Evolutionary conservation across 169 alveolate species (phyloP).

Genomic region (Plasmodium billcollinsi): DNA sequence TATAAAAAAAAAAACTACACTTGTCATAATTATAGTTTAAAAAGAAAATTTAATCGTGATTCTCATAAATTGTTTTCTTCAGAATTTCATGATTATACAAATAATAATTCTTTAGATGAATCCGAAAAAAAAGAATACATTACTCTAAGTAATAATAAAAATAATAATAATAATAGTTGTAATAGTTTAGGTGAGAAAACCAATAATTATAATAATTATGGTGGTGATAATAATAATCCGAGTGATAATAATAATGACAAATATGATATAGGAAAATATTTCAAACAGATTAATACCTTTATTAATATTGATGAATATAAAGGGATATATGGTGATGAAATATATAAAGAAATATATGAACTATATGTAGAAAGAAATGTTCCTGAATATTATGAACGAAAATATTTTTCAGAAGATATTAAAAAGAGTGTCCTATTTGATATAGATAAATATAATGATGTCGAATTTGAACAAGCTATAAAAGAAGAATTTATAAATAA

Average conservation of each 20-base stretch:
- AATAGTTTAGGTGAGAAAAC: too few species aligned
- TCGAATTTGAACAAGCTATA: constrained; percentile 18
- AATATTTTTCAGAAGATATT: constrained; percentile 17
- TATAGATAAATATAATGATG: constrained; percentile 56
- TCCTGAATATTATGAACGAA: constrained; percentile 51
- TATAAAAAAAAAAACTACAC: neutral
- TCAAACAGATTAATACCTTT: constrained; percentile 44
- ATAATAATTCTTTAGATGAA: neutral
- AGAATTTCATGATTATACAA: neutral
- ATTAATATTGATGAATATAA: constrained; percentile 39
- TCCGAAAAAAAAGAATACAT: neutral
- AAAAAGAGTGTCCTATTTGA: constrained; percentile 68
- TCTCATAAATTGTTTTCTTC: neutral
- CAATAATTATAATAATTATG: neutral
- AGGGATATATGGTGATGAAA: constrained; percentile 33
- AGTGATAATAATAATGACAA: neutral
- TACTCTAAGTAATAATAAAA: too few species aligned
- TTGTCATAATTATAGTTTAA: neutral
- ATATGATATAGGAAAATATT: constrained; percentile 8
- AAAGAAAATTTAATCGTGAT: neutral
- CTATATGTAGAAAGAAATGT: constrained; percentile 56
- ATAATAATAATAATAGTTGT: too few species aligned
- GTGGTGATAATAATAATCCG: too few species aligned
- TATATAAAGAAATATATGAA: constrained; percentile 31
- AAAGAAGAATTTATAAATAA: constrained; percentile 62